These are phyloP conservation scores for Diaporthe sp. DNA, from an alignment of 2,329 filamentous ascomycete genomes.

Conservation along the genomic window DNA sequence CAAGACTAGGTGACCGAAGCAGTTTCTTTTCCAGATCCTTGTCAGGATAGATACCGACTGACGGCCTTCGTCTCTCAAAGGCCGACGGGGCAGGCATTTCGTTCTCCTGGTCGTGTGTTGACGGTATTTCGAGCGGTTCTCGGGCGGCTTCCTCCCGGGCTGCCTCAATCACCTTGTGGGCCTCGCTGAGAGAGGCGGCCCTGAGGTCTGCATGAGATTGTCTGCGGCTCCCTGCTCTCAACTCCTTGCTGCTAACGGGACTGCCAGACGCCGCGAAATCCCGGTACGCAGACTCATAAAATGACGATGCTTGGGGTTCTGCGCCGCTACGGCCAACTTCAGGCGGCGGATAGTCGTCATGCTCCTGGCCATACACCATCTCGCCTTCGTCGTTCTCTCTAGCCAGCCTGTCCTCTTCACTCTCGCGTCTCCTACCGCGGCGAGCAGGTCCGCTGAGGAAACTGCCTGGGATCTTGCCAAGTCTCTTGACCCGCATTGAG, in stretches of 20 bases:
- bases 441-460: conserved; percentile 86
- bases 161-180: conserved; percentile 51
- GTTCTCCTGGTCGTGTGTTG: conserved; percentile 86
- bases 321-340: conserved; percentile 55
- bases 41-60: conserved; percentile 58
- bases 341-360: conserved; percentile 55
- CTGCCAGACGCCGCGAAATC: conserved; percentile 71
- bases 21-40: conserved; percentile 68
- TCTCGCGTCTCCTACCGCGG: conserved; percentile 76
- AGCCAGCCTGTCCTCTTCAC: conserved; percentile 70
- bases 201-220: conserved; percentile 55
- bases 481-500: conserved; percentile 83
- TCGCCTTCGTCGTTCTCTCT: conserved; percentile 58
- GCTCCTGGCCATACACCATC: conserved; percentile 57
- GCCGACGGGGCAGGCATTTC: conserved; percentile 73
- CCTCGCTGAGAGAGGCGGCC: conserved; percentile 50
- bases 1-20: conserved; percentile 61
- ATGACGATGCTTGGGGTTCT: conserved; percentile 57
- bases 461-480: conserved; percentile 80
- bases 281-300: conserved; percentile 59
- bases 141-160: conserved; percentile 53
- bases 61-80: conserved; percentile 73
- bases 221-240: conserved; percentile 58
- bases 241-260: conserved; percentile 65
- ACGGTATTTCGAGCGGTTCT: conserved; percentile 67